phyloP scores from a whole-genome alignment of 1,284 basidiomycete genomes.

The Violaceomyces palustris region DNA sequence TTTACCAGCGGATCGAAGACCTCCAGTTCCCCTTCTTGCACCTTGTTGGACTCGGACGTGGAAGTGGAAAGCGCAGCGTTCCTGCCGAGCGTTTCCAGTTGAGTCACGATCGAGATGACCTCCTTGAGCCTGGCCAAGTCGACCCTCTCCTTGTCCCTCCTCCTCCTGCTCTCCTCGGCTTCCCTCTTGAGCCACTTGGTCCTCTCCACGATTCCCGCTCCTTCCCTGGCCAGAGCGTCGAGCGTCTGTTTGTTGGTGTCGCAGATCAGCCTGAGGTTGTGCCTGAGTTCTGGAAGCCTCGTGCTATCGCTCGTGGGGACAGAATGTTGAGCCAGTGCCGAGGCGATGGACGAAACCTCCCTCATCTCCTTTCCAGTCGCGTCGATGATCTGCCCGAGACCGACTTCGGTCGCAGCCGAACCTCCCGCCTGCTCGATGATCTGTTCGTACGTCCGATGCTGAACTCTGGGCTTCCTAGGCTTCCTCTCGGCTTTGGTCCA shows the following conservation, averaged over 20 bases:
- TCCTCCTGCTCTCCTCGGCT: constrained; percentile 63
- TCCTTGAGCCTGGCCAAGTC: constrained; percentile 32
- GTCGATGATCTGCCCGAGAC: constrained; percentile 40
- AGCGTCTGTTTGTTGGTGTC: constrained; percentile 77
- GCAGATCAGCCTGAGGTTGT: constrained; percentile 82
- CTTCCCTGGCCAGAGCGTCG: constrained; percentile 81
- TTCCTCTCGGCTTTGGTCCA: constrained; percentile 38
- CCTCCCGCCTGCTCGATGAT: constrained; percentile 41
- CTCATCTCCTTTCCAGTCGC: constrained; percentile 32
- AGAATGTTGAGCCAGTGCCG: constrained; percentile 19
- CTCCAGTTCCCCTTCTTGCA: constrained; percentile 3
- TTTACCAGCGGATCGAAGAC: constrained; percentile 12
- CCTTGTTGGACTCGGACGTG: background rate
- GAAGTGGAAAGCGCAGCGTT: too few relatives aligned
- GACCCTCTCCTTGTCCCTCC: constrained; percentile 63
- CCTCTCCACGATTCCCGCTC: constrained; percentile 71
- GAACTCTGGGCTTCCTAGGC: constrained; percentile 35
- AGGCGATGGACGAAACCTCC: constrained; percentile 32
- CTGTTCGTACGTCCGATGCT: constrained; percentile 50
- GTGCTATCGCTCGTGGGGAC: constrained; percentile 71
- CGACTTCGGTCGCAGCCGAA: constrained; percentile 4
- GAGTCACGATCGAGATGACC: constrained; percentile 18
- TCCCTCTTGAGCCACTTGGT: constrained; percentile 64
- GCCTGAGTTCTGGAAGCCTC: constrained; percentile 86
- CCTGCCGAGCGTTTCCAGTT: constrained; percentile 13